Conservation (phyloP, 495 filamentous ascomycete species). For the Annulohypoxylon moriforme region DNA sequence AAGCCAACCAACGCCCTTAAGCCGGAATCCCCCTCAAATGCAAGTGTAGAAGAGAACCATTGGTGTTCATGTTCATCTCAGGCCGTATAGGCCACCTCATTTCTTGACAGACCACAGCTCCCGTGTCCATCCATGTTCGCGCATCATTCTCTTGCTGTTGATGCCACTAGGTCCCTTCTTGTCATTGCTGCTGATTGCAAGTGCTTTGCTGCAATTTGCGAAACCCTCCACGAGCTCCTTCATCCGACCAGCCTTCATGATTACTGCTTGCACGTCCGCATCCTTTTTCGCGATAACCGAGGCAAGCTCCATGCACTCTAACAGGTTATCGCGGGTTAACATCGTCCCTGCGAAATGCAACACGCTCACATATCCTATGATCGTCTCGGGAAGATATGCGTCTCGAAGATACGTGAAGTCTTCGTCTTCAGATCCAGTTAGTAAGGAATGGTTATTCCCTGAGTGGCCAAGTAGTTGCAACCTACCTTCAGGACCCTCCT, state of each 20-base stretch:
- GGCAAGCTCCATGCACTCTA: slow-evolving; percentile 83
- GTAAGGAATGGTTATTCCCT: slow-evolving; percentile 24
- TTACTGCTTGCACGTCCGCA: slow-evolving; percentile 71
- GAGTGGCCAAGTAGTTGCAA: background rate
- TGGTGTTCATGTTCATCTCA: background rate
- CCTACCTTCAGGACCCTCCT: slow-evolving; percentile 52
- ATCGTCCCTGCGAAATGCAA: slow-evolving; percentile 75
- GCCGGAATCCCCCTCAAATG: slow-evolving; percentile 12
- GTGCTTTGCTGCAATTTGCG: slow-evolving; percentile 76
- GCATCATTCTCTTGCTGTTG: slow-evolving; percentile 65
- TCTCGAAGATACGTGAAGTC: slow-evolving; percentile 69
- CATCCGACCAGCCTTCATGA: slow-evolving; percentile 75
- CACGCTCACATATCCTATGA: slow-evolving; percentile 82
- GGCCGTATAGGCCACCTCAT: slow-evolving; percentile 15
- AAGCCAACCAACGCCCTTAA: slow-evolving; percentile 35
- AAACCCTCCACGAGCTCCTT: slow-evolving; percentile 80
- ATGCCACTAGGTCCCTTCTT: slow-evolving; percentile 52
- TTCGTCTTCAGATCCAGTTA: slow-evolving; percentile 48
- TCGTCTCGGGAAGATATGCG: slow-evolving; percentile 81
- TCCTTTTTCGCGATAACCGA: slow-evolving; percentile 72
- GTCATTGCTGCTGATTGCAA: slow-evolving; percentile 71
- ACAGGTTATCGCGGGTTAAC: slow-evolving; percentile 70
- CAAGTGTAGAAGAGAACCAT: slow-evolving; percentile 15
- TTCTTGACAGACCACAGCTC: slow-evolving; percentile 64
- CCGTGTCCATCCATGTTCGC: slow-evolving; percentile 63